phyloP scores from a whole-genome alignment of 2,329 filamentous ascomycete species.

The Gaeumannomyces tritici region DNA sequence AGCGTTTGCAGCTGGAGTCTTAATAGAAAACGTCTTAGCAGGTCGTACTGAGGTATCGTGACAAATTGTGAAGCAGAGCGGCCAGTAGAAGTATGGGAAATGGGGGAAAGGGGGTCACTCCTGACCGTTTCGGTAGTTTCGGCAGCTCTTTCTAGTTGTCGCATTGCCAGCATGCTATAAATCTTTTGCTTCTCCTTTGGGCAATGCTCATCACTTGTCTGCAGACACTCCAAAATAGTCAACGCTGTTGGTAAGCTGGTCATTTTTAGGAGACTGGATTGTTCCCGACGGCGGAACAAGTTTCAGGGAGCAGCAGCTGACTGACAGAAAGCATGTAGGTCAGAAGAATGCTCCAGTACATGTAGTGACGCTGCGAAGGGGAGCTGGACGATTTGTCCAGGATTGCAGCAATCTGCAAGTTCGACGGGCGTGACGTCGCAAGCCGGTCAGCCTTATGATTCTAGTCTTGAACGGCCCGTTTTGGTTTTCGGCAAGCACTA shows the following conservation, averaged over 20 bases:
- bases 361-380: constrained; percentile 33
- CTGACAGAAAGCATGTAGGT: constrained; percentile 44
- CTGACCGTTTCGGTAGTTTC: constrained; percentile 32
- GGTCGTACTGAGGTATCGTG: too few species aligned
- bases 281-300: background rate
- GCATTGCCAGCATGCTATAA: constrained; percentile 39
- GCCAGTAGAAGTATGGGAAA: too few species aligned
- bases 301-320: background rate
- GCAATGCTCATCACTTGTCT: constrained; percentile 34
- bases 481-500: background rate
- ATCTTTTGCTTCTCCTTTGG: constrained; percentile 39
- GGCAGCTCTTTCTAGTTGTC: constrained; percentile 41
- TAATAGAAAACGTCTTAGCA: constrained; percentile 6
- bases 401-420: constrained; percentile 40
- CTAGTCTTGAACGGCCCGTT: background rate
- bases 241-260: background rate
- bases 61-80: background rate
- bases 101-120: background rate
- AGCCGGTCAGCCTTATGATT: background rate
- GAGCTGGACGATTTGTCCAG: constrained; percentile 37
- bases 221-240: too few species aligned
- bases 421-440: background rate
- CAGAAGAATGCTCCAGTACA: constrained; percentile 46
- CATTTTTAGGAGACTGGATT: background rate
- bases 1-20: constrained; percentile 14